A percentile compares a stretch with the other conserved stretches of the same genome.
These are phyloP conservation scores for Baeospora myosura DNA, from an alignment of 1,284 basidiomycete species.

Conservation along the genomic window DNA sequence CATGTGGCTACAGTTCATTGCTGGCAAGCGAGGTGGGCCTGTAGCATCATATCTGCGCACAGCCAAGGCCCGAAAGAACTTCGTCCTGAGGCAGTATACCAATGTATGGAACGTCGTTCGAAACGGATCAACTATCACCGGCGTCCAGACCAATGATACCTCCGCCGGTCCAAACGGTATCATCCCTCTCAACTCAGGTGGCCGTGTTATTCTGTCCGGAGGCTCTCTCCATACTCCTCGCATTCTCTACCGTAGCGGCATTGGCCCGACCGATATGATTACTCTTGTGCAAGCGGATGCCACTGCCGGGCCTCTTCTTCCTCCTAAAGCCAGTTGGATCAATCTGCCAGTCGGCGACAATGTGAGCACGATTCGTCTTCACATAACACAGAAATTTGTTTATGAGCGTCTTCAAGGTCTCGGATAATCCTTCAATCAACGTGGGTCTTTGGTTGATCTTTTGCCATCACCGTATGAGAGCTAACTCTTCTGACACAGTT, in stretches of 20 bases:
- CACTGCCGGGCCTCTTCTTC: constrained; percentile 38
- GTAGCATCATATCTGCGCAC: constrained; percentile 56
- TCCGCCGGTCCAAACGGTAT: constrained; percentile 46
- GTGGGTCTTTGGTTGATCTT: constrained; percentile 24
- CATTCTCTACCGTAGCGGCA: constrained; percentile 57
- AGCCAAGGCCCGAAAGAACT: constrained; percentile 45
- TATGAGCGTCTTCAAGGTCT: constrained; percentile 24
- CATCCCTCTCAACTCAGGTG: constrained; percentile 47
- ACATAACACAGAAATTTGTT: not conserved
- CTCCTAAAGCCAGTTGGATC: constrained; percentile 45
- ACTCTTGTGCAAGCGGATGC: constrained; percentile 40
- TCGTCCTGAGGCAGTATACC: constrained; percentile 41
- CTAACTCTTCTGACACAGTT: constrained; percentile 26
- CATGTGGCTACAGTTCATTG: constrained; percentile 34
- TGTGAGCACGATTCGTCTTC: constrained; percentile 17
- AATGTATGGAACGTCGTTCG: constrained; percentile 49
- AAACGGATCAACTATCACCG: constrained; percentile 49
- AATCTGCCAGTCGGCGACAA: constrained; percentile 53
- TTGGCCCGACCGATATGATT: constrained; percentile 57
- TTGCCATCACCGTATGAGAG: not conserved
- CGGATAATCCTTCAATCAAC: constrained; percentile 61
- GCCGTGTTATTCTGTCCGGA: constrained; percentile 53
- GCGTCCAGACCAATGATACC: constrained; percentile 56
- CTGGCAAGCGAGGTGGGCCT: constrained; percentile 52
- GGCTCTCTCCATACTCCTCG: constrained; percentile 52